phyloP scores from a whole-genome alignment of 2,329 filamentous ascomycete species.

The Fusarium begoniae region DNA sequence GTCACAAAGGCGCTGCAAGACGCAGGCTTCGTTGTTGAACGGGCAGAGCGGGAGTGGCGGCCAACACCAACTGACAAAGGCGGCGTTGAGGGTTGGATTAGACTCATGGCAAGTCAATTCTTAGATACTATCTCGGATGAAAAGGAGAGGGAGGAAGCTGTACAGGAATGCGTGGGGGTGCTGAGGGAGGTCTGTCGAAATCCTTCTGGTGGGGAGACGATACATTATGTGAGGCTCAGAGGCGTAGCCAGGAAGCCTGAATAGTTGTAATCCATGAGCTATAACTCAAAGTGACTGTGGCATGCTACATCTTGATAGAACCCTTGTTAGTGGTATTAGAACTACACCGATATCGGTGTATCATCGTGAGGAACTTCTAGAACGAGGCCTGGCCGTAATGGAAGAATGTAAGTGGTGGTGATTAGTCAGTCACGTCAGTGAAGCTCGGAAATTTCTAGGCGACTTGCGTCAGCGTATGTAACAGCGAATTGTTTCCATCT shows the following conservation, averaged over 20 bases:
- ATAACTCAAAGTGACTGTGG: not conserved
- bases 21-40: slow-evolving; percentile 60
- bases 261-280: not conserved
- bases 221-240: slow-evolving; percentile 65
- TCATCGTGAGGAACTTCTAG: not conserved
- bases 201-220: slow-evolving; percentile 64
- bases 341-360: not conserved
- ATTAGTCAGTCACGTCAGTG: slow-evolving; percentile 36
- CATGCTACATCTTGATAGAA: not conserved
- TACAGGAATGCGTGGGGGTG: slow-evolving; percentile 63
- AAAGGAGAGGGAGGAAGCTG: slow-evolving; percentile 59
- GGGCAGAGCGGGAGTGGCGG: slow-evolving; percentile 70
- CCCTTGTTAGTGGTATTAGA: not conserved
- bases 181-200: slow-evolving; percentile 64
- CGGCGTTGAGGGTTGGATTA: slow-evolving; percentile 72
- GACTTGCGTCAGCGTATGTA: slow-evolving; percentile 24
- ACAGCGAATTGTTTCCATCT: not conserved
- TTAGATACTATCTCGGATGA: slow-evolving; percentile 61
- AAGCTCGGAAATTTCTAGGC: slow-evolving; percentile 39
- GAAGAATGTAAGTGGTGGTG: not conserved
- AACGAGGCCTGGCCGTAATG: not conserved
- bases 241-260: slow-evolving; percentile 55
- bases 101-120: slow-evolving; percentile 68
- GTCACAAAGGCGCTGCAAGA: slow-evolving; percentile 56
- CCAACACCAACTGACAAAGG: slow-evolving; percentile 67